Percentiles rank a stretch among this genome's conserved stretches.
Evolutionary conservation across 768 basidiomycete species (phyloP).

Genomic region (Lactifluus subvellereus): DNA sequence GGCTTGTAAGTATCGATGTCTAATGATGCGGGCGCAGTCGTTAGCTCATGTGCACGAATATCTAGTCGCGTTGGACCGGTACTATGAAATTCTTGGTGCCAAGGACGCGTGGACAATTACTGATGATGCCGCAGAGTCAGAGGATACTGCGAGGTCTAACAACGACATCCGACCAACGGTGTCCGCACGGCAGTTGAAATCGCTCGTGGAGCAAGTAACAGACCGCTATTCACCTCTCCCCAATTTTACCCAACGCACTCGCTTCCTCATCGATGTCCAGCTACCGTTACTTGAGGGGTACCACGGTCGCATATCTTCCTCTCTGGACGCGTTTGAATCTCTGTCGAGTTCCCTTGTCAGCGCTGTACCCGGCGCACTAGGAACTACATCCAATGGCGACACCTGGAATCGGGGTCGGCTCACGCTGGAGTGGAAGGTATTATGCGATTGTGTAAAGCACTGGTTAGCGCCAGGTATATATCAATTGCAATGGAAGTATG

Average conservation of each 20-base stretch:
- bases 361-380: slow-evolving; percentile 87
- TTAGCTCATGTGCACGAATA: not conserved
- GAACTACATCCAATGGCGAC: slow-evolving; percentile 40
- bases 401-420: slow-evolving; percentile 44
- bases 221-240: slow-evolving; percentile 92
- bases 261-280: slow-evolving; percentile 82
- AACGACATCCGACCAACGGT: slow-evolving; percentile 62
- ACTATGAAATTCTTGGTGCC: slow-evolving; percentile 73
- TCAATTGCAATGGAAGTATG: slow-evolving; percentile 64
- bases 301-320: slow-evolving; percentile 67
- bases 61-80: slow-evolving; percentile 82
- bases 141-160: slow-evolving; percentile 1
- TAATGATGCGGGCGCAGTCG: not conserved
- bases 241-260: slow-evolving; percentile 63
- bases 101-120: slow-evolving; percentile 82
- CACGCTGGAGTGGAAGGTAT: slow-evolving; percentile 83
- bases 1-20: slow-evolving; percentile 54
- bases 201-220: slow-evolving; percentile 87
- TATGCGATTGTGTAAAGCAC: slow-evolving; percentile 78
- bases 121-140: slow-evolving; percentile 50
- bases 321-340: slow-evolving; percentile 91
- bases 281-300: slow-evolving; percentile 79
- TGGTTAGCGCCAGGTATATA: slow-evolving; percentile 75
- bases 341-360: slow-evolving; percentile 83
- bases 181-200: slow-evolving; percentile 77